Percentiles rank a stretch among this genome's conserved stretches.
Evolutionary conservation across 1,139 yeast species (phyloP).

Genomic region (Nakaseomyces nivariensis): DNA sequence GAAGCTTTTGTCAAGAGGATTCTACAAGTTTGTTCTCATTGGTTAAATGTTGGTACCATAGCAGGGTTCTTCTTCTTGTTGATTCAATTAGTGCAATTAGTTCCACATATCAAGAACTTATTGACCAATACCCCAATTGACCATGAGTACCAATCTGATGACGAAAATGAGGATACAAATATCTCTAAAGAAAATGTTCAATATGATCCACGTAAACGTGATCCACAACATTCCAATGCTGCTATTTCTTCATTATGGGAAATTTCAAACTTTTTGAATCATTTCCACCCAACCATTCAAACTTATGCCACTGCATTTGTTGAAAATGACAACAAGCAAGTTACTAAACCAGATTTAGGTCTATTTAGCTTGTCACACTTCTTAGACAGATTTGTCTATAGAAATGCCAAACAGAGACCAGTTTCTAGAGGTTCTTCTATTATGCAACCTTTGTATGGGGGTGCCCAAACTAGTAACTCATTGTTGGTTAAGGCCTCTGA

Average conservation of each 20-base stretch:
- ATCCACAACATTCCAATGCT: slow-evolving; percentile 82
- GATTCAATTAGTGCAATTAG: slow-evolving; percentile 49
- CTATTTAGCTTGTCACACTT: slow-evolving; percentile 81
- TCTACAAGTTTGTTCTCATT: slow-evolving; percentile 71
- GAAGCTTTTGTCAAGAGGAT: slow-evolving; percentile 88
- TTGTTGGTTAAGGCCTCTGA: slow-evolving; percentile 63
- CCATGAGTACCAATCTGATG: slow-evolving; percentile 29
- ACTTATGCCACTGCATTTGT: slow-evolving; percentile 64
- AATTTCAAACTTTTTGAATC: slow-evolving; percentile 56
- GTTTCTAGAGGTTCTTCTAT: slow-evolving; percentile 73
- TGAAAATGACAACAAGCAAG: slow-evolving; percentile 36
- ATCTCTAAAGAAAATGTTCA: slow-evolving; percentile 16
- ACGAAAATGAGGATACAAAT: slow-evolving; percentile 26
- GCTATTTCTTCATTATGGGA: slow-evolving; percentile 82
- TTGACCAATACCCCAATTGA: slow-evolving; percentile 36
- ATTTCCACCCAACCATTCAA: slow-evolving; percentile 87
- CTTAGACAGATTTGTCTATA: slow-evolving; percentile 90
- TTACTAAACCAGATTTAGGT: slow-evolving; percentile 76
- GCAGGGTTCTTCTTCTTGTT: slow-evolving; percentile 82
- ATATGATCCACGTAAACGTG: slow-evolving; percentile 88
- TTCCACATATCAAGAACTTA: slow-evolving; percentile 44
- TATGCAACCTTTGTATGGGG: slow-evolving; percentile 91
- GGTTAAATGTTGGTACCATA: slow-evolving; percentile 83
- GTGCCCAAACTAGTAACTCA: slow-evolving; percentile 65
- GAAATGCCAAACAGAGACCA: slow-evolving; percentile 76